phyloP scores from a whole-genome alignment of 2,329 filamentous ascomycete species.

The Clonostachys byssicola region DNA sequence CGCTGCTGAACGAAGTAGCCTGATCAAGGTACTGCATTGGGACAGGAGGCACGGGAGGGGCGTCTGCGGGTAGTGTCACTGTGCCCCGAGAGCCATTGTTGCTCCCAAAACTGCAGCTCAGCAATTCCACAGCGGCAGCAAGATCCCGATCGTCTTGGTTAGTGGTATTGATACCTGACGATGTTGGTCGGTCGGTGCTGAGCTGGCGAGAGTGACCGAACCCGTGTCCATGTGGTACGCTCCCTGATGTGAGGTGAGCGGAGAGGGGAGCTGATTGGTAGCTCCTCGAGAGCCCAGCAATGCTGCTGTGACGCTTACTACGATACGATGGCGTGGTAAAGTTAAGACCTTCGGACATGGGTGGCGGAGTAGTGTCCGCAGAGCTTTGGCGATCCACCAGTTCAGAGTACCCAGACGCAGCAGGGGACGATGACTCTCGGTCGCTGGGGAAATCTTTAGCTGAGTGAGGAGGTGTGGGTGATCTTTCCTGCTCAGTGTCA shows the following conservation, averaged over 20 bases:
- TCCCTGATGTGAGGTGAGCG: slow-evolving; percentile 32
- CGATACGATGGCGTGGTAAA: slow-evolving; percentile 45
- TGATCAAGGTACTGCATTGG: slow-evolving; percentile 75
- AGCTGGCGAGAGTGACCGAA: slow-evolving; percentile 64
- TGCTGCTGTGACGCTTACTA: slow-evolving; percentile 56
- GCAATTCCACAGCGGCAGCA: slow-evolving; percentile 82
- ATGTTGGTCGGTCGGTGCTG: slow-evolving; percentile 75
- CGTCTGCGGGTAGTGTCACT: slow-evolving; percentile 61
- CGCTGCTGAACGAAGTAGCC: slow-evolving; percentile 49
- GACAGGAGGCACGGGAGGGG: slow-evolving; percentile 83
- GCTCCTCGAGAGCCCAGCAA: slow-evolving; percentile 64
- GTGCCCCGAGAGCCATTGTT: slow-evolving; percentile 63
- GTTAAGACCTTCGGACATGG: slow-evolving; percentile 62
- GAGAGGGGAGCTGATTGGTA: slow-evolving; percentile 66
- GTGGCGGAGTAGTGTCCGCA: slow-evolving; percentile 87
- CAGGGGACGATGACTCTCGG: slow-evolving; percentile 75
- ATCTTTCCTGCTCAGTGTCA: slow-evolving; percentile 37
- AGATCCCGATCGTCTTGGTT: slow-evolving; percentile 84
- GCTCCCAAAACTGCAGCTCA: slow-evolving; percentile 89
- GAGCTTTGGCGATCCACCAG: slow-evolving; percentile 77
- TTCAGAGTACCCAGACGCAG: slow-evolving; percentile 77
- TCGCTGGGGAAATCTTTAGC: slow-evolving; percentile 72
- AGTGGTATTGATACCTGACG: slow-evolving; percentile 70
- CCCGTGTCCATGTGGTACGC: slow-evolving; percentile 34
- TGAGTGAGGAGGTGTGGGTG: slow-evolving; percentile 59